These are phyloP conservation scores for Lentinus brumalis DNA, from an alignment of 768 basidiomycete genomes.

Conservation along the genomic window DNA sequence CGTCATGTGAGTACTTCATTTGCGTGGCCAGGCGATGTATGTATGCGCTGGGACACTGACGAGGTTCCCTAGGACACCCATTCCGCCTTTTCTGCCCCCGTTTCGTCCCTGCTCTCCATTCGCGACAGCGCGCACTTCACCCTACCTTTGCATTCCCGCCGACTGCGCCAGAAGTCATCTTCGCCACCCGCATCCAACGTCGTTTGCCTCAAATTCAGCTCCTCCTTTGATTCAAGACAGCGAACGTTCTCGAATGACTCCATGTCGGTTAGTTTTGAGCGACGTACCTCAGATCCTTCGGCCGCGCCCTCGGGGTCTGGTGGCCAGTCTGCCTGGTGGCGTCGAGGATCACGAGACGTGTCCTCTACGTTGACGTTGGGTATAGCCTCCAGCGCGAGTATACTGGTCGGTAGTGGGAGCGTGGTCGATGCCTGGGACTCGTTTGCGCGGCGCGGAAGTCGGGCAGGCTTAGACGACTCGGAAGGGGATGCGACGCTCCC, in stretches of 20 bases:
- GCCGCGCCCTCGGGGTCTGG: background rate
- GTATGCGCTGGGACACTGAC: background rate
- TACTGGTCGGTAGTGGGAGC: conserved; percentile 10
- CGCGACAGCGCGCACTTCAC: conserved; percentile 48
- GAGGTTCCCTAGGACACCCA: conserved; percentile 36
- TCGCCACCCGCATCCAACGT: conserved; percentile 2
- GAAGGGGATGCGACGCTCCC: background rate
- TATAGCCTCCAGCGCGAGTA: conserved; percentile 10
- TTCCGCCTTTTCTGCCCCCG: conserved; percentile 42
- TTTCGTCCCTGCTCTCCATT: conserved; percentile 44
- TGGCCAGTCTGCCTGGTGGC: conserved; percentile 20
- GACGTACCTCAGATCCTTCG: background rate
- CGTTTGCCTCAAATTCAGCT: conserved; percentile 13
- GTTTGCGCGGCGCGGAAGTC: conserved; percentile 13
- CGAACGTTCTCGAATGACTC: conserved; percentile 14
- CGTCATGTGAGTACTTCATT: conserved; percentile 44
- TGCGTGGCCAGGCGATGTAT: background rate
- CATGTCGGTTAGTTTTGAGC: background rate
- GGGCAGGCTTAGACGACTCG: conserved; percentile 9
- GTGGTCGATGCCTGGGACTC: conserved; percentile 16
- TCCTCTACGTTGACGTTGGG: conserved; percentile 6
- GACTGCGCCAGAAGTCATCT: background rate
- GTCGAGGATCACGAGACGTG: conserved; percentile 23
- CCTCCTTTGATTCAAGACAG: background rate
- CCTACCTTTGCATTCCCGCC: conserved; percentile 15